A percentile compares a stretch with the other conserved stretches of the same genome.
Evolutionary conservation across 305 asterid species (phyloP).

Genomic region (Nicotiana rustica): DNA sequence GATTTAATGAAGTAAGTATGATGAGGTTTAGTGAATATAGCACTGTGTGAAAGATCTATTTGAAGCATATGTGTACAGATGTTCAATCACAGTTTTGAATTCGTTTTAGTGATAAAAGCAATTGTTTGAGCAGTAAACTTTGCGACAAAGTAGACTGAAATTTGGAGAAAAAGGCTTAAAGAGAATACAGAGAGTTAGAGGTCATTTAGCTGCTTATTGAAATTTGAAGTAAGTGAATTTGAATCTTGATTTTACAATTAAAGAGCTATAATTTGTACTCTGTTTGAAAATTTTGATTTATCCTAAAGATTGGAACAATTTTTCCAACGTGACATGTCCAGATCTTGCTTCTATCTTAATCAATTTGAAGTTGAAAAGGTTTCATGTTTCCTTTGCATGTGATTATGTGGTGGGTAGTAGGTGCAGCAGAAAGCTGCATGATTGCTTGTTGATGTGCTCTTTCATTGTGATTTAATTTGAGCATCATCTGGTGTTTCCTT

Average conservation of each 20-base stretch:
- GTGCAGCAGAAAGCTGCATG: not conserved
- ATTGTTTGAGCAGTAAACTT: no score
- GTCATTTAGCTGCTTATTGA: slow-evolving; percentile 34
- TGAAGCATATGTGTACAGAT: no score
- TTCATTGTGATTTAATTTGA: no score
- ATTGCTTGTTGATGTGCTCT: not conserved
- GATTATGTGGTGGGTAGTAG: not conserved
- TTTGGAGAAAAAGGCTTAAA: no score
- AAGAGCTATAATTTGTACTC: not conserved
- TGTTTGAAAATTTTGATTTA: slow-evolving; percentile 19
- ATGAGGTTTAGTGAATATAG: no score
- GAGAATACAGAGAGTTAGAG: slow-evolving; percentile 73
- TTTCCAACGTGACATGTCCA: not conserved
- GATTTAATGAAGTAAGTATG: no score
- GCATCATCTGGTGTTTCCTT: not conserved
- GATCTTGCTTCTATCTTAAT: not conserved
- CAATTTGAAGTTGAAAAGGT: slow-evolving; percentile 7
- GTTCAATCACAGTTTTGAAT: no score
- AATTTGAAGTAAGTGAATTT: not conserved
- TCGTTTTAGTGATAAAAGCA: no score
- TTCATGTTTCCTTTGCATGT: slow-evolving; percentile 8
- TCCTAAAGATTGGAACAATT: not conserved
- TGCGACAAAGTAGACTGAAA: no score
- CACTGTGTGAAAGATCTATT: no score
- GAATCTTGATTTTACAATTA: slow-evolving; percentile 1